phyloP scores from a whole-genome alignment of 2,329 filamentous ascomycete species.

The Elsinoe australis region DNA sequence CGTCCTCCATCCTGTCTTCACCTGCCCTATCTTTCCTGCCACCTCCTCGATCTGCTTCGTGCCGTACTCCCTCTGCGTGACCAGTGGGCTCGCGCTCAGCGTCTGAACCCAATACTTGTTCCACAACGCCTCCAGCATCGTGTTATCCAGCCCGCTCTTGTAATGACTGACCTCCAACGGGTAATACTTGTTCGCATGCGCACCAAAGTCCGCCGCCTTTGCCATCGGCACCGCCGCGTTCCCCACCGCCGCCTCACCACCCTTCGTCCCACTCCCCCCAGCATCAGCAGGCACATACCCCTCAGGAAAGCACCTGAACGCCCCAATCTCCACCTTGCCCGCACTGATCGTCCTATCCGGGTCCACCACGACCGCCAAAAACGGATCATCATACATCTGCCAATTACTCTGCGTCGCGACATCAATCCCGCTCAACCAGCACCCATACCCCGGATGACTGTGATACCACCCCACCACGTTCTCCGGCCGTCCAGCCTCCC shows the following conservation, averaged over 20 bases:
- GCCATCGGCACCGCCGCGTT: constrained; percentile 77
- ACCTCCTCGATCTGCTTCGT: constrained; percentile 89
- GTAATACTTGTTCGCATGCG: constrained; percentile 86
- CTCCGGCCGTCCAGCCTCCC: constrained; percentile 71
- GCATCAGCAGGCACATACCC: constrained; percentile 50
- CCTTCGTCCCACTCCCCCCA: constrained; percentile 21
- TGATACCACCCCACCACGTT: constrained; percentile 99
- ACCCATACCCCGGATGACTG: constrained; percentile 93
- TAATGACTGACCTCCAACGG: constrained; percentile 84
- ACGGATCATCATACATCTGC: constrained; percentile 80
- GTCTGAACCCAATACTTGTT: constrained; percentile 99
- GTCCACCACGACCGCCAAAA: constrained; percentile 92
- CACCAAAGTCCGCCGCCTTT: constrained; percentile 93
- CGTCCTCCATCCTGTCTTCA: constrained; percentile 30
- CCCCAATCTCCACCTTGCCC: constrained; percentile 94
- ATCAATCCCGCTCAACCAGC: constrained; percentile 95
- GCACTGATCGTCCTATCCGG: constrained; percentile 91
- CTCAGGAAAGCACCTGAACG: constrained; percentile 83
- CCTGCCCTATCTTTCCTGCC: constrained; percentile 62
- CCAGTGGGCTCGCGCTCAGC: constrained; percentile 78
- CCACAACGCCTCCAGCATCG: constrained; percentile 83
- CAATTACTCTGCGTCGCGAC: constrained; percentile 80
- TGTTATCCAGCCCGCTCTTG: constrained; percentile 83
- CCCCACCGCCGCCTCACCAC: constrained; percentile 43
- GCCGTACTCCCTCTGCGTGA: constrained; percentile 86